A percentile compares a stretch with the other conserved stretches of the same genome.
Conservation (phyloP, 2,329 filamentous ascomycete species). For the Epichloe bromicola region DNA sequence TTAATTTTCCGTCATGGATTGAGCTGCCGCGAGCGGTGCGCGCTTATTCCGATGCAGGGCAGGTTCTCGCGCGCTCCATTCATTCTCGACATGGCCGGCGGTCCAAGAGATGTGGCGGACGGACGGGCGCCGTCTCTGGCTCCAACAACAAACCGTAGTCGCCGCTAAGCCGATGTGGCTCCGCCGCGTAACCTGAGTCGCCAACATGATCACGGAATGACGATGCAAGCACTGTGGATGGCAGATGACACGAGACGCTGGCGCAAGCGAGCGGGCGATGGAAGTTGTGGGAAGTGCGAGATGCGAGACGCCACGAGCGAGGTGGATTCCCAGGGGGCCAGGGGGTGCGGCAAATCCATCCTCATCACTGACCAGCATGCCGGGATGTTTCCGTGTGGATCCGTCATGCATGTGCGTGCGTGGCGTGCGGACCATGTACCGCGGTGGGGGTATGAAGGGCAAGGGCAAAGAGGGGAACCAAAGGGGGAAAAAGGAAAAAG, state of each 20-base stretch:
- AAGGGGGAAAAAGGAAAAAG: not conserved
- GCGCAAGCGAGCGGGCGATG: slow-evolving; percentile 4
- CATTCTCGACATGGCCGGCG: too few relatives aligned
- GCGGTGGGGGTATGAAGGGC: not conserved
- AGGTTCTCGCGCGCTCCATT: too few relatives aligned
- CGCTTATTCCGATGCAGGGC: not conserved
- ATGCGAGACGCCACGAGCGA: slow-evolving; percentile 6
- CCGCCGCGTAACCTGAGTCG: slow-evolving; percentile 1
- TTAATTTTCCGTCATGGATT: not conserved
- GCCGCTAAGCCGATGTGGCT: not conserved
- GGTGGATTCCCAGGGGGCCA: not conserved
- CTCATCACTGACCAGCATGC: not conserved
- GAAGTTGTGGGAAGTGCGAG: not conserved
- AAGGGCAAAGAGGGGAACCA: not conserved
- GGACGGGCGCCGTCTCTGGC: not conserved
- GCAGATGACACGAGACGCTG: not conserved
- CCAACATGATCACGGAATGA: slow-evolving; percentile 2
- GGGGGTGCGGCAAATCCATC: not conserved
- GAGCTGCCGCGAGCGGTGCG: not conserved
- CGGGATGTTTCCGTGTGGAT: slow-evolving; percentile 2
- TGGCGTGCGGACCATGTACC: not conserved
- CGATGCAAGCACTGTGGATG: slow-evolving; percentile 1
- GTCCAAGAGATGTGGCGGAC: too few relatives aligned
- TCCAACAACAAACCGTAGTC: not conserved
- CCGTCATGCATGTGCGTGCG: not conserved